Conservation (phyloP, 2,329 filamentous ascomycete genomes). For the Corinectria fuckeliana region DNA sequence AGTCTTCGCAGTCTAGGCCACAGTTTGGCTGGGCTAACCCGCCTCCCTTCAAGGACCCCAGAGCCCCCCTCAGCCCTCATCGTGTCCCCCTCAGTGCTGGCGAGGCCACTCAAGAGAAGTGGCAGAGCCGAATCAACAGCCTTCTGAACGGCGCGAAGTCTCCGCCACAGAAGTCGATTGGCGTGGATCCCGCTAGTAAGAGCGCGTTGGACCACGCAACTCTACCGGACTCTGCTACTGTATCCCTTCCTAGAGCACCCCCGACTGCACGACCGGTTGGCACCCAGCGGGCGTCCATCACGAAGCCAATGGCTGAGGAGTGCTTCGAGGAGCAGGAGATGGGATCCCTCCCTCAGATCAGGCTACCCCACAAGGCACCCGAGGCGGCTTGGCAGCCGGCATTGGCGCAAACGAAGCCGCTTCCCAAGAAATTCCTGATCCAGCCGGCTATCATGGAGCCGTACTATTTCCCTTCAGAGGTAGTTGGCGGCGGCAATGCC, state of each 20-base stretch:
- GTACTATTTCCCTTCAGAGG: constrained; percentile 43
- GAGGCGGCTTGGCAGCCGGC: constrained; percentile 69
- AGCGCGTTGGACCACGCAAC: constrained; percentile 65
- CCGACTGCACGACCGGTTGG: constrained; percentile 36
- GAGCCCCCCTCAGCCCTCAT: constrained; percentile 31
- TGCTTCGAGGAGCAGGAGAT: constrained; percentile 84
- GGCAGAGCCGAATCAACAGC: constrained; percentile 86
- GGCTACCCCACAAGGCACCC: constrained; percentile 68
- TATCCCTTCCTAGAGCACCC: constrained; percentile 64
- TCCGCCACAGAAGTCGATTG: constrained; percentile 62
- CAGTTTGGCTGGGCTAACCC: constrained; percentile 47
- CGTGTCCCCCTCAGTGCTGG: constrained; percentile 34
- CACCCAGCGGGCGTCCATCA: constrained; percentile 55
- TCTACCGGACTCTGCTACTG: constrained; percentile 64
- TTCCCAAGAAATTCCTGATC: constrained; percentile 59
- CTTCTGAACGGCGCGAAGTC: constrained; percentile 75
- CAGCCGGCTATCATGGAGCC: constrained; percentile 45
- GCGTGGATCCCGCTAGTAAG: constrained; percentile 72
- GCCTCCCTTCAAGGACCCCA: constrained; percentile 41
- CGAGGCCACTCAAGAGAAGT: constrained; percentile 56
- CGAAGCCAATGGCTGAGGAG: constrained; percentile 76
- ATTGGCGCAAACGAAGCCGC: constrained; percentile 58
- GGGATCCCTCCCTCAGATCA: constrained; percentile 75
- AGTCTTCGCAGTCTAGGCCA: constrained; percentile 34
- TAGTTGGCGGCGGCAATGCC: constrained; percentile 43